Percentiles rank a stretch among this genome's conserved stretches.
Conservation (phyloP, 306 rosid genomes). For the Sesbania bispinosa region DNA sequence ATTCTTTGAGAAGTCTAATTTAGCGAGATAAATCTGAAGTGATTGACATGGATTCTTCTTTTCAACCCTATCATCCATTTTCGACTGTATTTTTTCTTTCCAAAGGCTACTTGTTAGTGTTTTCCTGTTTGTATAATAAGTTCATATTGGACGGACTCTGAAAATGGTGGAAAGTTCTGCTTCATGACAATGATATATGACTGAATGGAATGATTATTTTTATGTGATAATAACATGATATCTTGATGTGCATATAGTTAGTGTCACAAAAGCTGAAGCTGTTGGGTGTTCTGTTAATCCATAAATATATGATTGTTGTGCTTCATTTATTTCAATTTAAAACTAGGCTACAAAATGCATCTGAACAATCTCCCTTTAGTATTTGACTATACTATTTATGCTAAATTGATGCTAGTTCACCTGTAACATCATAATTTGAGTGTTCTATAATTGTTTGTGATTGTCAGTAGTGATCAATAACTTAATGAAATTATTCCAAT, state of each 20-base stretch:
- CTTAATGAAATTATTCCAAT: background rate
- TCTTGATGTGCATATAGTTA: background rate
- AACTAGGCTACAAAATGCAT: background rate
- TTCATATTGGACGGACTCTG: background rate
- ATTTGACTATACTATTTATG: background rate
- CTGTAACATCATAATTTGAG: background rate
- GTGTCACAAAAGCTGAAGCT: background rate
- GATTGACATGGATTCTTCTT: background rate
- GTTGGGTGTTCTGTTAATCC: background rate
- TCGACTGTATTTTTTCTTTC: background rate
- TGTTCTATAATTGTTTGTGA: background rate
- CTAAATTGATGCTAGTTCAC: background rate
- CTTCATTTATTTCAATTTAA: background rate
- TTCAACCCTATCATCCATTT: background rate
- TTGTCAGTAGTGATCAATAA: background rate
- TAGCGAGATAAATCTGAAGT: constrained; percentile 6
- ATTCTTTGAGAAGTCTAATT: background rate
- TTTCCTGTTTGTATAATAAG: background rate
- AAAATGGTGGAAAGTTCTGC: background rate
- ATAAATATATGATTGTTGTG: background rate
- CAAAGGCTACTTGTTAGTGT: background rate
- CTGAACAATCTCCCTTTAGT: background rate
- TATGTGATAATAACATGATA: background rate
- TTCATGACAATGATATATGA: background rate
- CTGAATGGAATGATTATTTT: background rate